These are phyloP conservation scores for Perkinsus olseni DNA, from an alignment of 169 alveolate genomes.

Conservation along the genomic window DNA sequence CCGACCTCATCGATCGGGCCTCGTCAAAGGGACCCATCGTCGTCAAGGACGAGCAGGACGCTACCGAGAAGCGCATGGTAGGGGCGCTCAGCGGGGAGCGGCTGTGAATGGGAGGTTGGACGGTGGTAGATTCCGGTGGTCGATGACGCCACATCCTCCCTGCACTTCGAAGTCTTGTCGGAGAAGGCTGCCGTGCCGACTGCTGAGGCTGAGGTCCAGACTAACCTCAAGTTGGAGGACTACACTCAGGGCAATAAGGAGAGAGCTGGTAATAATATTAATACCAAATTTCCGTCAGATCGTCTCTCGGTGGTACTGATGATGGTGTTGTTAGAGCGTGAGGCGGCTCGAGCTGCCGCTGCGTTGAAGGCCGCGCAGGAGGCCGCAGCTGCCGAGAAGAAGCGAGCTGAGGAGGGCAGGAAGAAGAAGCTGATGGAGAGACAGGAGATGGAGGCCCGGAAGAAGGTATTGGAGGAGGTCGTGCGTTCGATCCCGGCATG, in stretches of 20 bases:
- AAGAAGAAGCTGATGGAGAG: background rate
- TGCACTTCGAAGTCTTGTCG: background rate
- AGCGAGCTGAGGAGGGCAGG: background rate
- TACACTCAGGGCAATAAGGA: background rate
- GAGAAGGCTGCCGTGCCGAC: background rate
- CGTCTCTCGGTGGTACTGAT: background rate
- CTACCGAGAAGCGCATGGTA: background rate
- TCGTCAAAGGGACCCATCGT: background rate
- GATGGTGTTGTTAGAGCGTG: background rate
- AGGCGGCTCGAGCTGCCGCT: background rate
- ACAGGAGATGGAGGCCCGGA: background rate
- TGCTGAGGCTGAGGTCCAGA: background rate
- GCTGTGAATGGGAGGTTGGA: background rate
- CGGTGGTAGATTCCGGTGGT: background rate
- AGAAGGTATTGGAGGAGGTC: background rate
- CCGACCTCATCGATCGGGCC: background rate
- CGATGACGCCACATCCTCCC: background rate
- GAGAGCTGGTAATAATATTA: background rate
- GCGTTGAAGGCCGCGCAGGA: background rate
- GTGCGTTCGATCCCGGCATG: background rate
- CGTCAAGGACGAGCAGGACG: background rate
- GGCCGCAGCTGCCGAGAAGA: background rate
- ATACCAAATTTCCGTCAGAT: no score
- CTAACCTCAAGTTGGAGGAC: background rate
- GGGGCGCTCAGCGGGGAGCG: background rate